Base-by-base conservation (phyloP, 2,329 filamentous ascomycete species). In the Fusarium fracticaudum region DNA sequence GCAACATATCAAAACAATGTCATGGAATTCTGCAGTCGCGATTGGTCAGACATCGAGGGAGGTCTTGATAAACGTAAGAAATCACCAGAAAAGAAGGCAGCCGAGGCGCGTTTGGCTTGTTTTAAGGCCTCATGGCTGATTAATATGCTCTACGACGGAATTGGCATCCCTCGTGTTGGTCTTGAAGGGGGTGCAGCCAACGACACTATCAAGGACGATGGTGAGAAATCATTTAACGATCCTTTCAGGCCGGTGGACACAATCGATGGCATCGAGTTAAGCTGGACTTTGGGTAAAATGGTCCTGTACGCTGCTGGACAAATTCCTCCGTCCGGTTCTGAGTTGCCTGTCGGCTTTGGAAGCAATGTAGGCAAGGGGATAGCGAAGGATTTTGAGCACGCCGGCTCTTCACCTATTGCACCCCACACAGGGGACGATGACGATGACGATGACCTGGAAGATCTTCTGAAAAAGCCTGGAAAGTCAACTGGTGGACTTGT, bases 121-220 rank as follows among this genome's bases (percentile, higher is more conserved):
- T 99, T 99, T 87, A 99, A 99, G 82, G 95, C 96, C 1, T 96
- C 94, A 10, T 99, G 97, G 96, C 86, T 99, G 50, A 98, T 99
- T 80, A 99, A 97, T 77, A 92, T 99, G 79, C 87, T 99, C 8
- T 96, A 99, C 79, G 94, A 98, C 72, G 96, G 96, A 5, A 98
- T 99, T 74, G 97, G 96, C 2, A 91, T 99, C 59, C 97, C 97
- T 10, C 90, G 95, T 58, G 87, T 96, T 11, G 94, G 94, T 2
- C 83, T 98, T 20, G 96, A 98, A 76, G 85, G 90, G 26, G 86
- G 87, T 0, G 85, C 87, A 1, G 85, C 84, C 20, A 86, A 90
- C 67, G 98, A 97, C 79, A 88, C 90, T 15, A 95, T 94, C 3
- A 92, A 94, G 73, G 91, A 90, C 9, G 88, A 92, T 47, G 88